Conservation (phyloP, 371 early-diverging fungal genomes). For the Chytridiales sp. region DNA sequence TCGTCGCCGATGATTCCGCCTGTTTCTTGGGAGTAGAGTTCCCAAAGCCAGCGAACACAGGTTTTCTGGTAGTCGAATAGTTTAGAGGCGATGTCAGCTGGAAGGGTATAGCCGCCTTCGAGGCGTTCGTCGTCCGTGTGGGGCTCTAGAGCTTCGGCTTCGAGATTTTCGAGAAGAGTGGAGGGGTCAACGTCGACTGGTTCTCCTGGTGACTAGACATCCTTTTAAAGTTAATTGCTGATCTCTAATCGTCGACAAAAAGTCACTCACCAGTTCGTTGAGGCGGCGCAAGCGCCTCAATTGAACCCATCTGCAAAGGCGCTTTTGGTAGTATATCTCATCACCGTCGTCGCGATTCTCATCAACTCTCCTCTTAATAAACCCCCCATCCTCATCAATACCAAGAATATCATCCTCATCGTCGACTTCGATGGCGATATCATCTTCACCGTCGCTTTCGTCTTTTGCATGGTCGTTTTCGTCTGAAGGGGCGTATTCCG, state of each 20-base stretch:
- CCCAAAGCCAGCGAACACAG: constrained; percentile 91
- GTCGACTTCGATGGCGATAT: not conserved
- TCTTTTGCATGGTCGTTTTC: constrained; percentile 18
- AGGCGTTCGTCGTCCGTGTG: constrained; percentile 58
- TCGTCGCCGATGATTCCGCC: constrained; percentile 99
- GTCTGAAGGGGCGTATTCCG: constrained; percentile 5
- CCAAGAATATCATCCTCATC: not conserved
- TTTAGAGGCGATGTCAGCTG: constrained; percentile 80
- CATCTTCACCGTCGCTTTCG: not conserved
- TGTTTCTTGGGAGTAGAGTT: constrained; percentile 79
- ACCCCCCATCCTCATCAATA: constrained; percentile 26
- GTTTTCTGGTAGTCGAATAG: constrained; percentile 93
- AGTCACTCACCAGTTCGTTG: constrained; percentile 5
- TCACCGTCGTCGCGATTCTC: constrained; percentile 48
- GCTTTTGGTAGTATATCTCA: constrained; percentile 38
- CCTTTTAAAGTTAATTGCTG: not conserved
- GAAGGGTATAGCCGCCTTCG: constrained; percentile 64
- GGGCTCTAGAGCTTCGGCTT: constrained; percentile 58
- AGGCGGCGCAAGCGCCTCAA: constrained; percentile 7
- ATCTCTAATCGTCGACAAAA: not conserved
- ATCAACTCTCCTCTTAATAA: constrained; percentile 5
- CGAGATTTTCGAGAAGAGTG: constrained; percentile 22
- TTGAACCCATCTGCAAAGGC: constrained; percentile 37
- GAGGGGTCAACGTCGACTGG: constrained; percentile 12
- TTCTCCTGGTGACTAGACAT: constrained; percentile 3